Evolutionary conservation across 306 rosid genomes (phyloP).

Genomic region (Oemleria cerasiformis): DNA sequence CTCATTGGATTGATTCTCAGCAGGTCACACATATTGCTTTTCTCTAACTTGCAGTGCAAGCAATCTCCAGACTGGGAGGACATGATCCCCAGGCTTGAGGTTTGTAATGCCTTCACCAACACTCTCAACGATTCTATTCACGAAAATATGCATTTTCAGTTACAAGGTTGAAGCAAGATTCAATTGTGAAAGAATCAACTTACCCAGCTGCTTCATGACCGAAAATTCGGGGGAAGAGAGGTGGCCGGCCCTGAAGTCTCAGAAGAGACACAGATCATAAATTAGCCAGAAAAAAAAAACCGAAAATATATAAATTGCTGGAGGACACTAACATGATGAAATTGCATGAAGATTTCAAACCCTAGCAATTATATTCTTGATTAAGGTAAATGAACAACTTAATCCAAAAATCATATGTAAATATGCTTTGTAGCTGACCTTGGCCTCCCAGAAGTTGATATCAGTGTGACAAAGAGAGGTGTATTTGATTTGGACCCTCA

Average conservation of each 20-base stretch:
- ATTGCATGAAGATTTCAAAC: too few species aligned
- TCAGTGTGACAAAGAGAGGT: conserved; percentile 44
- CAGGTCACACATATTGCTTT: conserved; percentile 43
- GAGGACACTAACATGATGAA: too few species aligned
- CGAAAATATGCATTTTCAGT: not conserved
- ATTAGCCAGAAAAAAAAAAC: not conserved
- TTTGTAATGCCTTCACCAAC: conserved; percentile 37
- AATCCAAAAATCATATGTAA: not conserved
- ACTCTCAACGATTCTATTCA: conserved; percentile 38
- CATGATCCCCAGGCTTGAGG: conserved; percentile 32
- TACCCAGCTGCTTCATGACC: conserved; percentile 48
- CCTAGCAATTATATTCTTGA: too few species aligned
- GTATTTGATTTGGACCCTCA: conserved; percentile 30
- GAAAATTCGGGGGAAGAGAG: conserved; percentile 31
- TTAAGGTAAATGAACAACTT: not conserved
- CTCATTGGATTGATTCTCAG: conserved; percentile 31
- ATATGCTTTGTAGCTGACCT: conserved; percentile 13
- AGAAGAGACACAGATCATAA: not conserved
- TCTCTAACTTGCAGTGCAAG: conserved; percentile 38
- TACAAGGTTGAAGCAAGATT: not conserved
- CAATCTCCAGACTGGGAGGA: conserved; percentile 34
- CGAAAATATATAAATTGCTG: too few species aligned
- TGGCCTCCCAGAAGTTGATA: conserved; percentile 33
- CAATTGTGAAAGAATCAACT: not conserved
- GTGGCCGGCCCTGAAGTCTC: conserved; percentile 25